Evolutionary conservation across 345 rosid genomes (phyloP).

Genomic region (Viola odorata): DNA sequence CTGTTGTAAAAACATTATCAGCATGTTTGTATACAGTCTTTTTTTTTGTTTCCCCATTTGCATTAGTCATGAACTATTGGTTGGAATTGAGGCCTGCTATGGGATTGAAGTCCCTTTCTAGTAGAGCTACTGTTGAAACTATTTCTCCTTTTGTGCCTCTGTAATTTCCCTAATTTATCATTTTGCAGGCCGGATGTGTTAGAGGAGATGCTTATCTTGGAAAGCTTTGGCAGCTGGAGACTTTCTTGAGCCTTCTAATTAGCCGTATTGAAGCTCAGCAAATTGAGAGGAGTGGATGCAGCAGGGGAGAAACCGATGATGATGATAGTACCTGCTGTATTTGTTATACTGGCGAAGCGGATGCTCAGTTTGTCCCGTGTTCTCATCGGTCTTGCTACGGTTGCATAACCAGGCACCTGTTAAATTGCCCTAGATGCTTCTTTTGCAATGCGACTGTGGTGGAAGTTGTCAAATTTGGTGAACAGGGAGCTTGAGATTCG

Average conservation of each 20-base stretch:
- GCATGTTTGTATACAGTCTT: too few species aligned
- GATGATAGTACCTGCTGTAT: constrained; percentile 78
- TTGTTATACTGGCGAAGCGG: constrained; percentile 61
- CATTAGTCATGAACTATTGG: too few species aligned
- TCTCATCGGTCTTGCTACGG: constrained; percentile 81
- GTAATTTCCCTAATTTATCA: too few species aligned
- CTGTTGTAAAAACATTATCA: too few species aligned
- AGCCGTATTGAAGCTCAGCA: constrained; percentile 39
- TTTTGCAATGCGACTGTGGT: constrained; percentile 81
- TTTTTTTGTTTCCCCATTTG: too few species aligned
- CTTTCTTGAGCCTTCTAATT: constrained; percentile 54
- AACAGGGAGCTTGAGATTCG: constrained; percentile 8
- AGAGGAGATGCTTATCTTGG: constrained; percentile 44
- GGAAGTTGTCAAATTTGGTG: constrained; percentile 43
- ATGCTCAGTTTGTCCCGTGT: constrained; percentile 73
- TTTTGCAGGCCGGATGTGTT: constrained; percentile 56
- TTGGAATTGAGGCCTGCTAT: too few species aligned
- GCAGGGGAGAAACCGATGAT: constrained; percentile 31
- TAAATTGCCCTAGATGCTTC: constrained; percentile 87
- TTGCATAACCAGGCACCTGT: constrained; percentile 92
- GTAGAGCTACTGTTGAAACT: too few species aligned
- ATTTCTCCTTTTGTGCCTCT: too few species aligned
- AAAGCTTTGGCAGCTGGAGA: constrained; percentile 57
- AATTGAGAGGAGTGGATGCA: constrained; percentile 18
- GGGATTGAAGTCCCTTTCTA: too few species aligned